phyloP scores from a whole-genome alignment of 805 yeast genomes.

The Candida mattraensis region DNA sequence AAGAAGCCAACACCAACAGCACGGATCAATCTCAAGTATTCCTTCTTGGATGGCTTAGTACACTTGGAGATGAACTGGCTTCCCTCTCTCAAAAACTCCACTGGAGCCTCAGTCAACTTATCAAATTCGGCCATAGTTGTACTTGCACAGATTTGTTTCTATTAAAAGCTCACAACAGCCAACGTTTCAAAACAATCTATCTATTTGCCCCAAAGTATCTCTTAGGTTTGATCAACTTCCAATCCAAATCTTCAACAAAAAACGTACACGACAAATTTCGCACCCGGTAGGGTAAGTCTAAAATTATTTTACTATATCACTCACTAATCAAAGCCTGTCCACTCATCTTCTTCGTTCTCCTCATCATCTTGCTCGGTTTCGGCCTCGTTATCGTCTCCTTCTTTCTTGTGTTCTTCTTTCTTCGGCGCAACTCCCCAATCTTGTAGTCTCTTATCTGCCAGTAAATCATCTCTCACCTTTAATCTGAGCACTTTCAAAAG shows the following conservation, averaged over 20 bases:
- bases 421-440: slow-evolving; percentile 58
- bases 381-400: slow-evolving; percentile 30
- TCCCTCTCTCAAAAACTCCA: slow-evolving; percentile 90
- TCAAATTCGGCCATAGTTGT: slow-evolving; percentile 49
- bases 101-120: slow-evolving; percentile 80
- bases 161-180: too few relatives aligned
- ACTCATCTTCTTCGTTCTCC: slow-evolving; percentile 23
- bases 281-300: slow-evolving; percentile 13
- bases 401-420: slow-evolving; percentile 26
- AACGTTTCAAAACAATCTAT: too few relatives aligned
- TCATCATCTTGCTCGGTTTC: slow-evolving; percentile 30
- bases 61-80: slow-evolving; percentile 85
- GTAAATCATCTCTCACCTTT: slow-evolving; percentile 64
- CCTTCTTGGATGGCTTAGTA: slow-evolving; percentile 89
- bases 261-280: too few relatives aligned
- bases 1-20: slow-evolving; percentile 97
- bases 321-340: slow-evolving; percentile 32
- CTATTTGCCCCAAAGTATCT: too few relatives aligned
- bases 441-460: slow-evolving; percentile 59
- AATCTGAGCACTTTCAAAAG: slow-evolving; percentile 62
- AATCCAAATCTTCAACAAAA: slow-evolving; percentile 11
- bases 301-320: slow-evolving; percentile 5
- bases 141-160: too few relatives aligned
- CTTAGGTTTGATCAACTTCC: too few relatives aligned
- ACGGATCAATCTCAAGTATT: slow-evolving; percentile 82